Conservation (phyloP, 208 protist species). For the Leishmania gerbilli region DNA sequence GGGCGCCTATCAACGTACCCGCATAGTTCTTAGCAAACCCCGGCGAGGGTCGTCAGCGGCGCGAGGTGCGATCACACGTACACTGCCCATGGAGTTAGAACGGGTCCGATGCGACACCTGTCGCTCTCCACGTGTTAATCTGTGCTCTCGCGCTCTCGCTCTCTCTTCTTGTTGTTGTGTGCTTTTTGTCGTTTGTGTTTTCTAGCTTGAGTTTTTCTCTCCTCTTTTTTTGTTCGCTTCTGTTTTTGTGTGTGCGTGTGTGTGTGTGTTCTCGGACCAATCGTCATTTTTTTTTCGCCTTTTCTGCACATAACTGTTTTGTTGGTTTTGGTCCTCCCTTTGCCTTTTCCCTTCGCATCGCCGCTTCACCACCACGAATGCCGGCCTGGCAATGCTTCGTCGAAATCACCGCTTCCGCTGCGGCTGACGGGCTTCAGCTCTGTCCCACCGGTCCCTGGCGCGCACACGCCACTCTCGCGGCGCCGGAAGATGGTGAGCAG, state of each 20-base stretch:
- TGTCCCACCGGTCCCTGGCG: neutral
- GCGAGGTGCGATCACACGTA: neutral
- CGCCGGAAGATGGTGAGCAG: neutral
- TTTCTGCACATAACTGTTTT: constrained; percentile 5
- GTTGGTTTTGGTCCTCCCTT: constrained; percentile 13
- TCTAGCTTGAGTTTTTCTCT: neutral
- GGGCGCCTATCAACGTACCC: neutral
- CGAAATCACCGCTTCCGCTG: neutral
- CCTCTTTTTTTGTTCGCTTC: neutral
- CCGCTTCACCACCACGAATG: neutral
- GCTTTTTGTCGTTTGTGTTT: neutral
- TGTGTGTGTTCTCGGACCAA: neutral
- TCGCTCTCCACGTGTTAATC: neutral
- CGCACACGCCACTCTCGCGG: neutral
- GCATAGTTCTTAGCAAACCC: neutral
- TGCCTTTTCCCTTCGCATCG: neutral
- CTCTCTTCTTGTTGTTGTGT: neutral
- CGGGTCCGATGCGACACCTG: neutral
- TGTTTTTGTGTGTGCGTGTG: neutral
- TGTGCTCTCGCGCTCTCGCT: neutral
- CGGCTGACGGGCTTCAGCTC: neutral
- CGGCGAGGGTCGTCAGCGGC: neutral
- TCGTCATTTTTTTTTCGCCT: constrained; percentile 1
- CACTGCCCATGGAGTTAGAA: neutral
- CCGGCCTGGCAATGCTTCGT: neutral